Conservation (phyloP, 441 rosid genomes). For the Eruca vesicaria region DNA sequence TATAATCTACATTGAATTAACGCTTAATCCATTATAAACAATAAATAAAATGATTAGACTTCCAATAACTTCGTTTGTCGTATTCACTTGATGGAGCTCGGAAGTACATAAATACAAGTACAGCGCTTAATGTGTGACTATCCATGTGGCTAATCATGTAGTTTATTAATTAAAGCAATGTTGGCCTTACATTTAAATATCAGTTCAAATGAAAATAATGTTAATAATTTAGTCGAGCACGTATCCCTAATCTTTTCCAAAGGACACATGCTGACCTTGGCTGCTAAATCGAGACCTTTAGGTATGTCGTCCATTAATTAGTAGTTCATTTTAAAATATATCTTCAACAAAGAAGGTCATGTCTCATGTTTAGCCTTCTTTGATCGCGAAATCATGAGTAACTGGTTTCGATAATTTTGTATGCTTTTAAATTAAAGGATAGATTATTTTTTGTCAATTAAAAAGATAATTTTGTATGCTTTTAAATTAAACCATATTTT, state of each 20-base stretch:
- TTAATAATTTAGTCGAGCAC: constrained; percentile 17
- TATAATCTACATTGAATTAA: neutral
- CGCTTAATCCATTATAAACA: neutral
- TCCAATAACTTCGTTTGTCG: constrained; percentile 34
- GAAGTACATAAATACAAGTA: constrained; percentile 38
- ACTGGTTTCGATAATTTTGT: neutral
- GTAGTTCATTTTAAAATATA: neutral
- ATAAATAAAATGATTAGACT: constrained; percentile 1
- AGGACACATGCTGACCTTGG: constrained; percentile 31
- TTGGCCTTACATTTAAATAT: constrained; percentile 27
- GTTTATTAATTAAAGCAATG: constrained; percentile 25
- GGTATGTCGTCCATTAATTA: constrained; percentile 29
- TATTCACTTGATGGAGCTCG: constrained; percentile 35
- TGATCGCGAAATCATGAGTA: neutral
- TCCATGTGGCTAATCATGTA: constrained; percentile 46
- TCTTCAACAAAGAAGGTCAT: neutral
- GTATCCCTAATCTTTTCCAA: constrained; percentile 37
- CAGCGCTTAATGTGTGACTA: constrained; percentile 39
- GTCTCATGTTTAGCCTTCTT: constrained; percentile 8
- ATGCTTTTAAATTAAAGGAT: neutral
- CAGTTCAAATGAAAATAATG: constrained; percentile 1
- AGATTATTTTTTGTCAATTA: no score
- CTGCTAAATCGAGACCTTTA: constrained; percentile 34
- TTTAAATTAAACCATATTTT: neutral
- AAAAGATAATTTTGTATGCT: neutral